A percentile compares a stretch with the other conserved stretches of the same genome.
Evolutionary conservation across 495 filamentous ascomycete species (phyloP).

Genomic region (Penicillium waksmanii): DNA sequence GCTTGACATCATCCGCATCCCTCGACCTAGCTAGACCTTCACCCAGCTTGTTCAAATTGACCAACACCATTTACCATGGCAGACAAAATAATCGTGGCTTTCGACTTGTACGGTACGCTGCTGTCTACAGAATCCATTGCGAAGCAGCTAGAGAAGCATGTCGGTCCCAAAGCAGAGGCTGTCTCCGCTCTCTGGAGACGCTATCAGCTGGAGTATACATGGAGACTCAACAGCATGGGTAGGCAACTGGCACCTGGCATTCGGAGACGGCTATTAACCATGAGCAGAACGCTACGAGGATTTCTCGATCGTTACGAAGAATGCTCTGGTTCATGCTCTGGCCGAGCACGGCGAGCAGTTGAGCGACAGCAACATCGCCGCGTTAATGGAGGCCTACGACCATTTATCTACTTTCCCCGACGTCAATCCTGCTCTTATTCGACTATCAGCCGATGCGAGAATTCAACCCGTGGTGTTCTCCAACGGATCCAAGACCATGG

Average conservation of each 20-base stretch:
- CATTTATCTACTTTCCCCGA: slow-evolving; percentile 71
- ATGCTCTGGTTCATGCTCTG: slow-evolving; percentile 66
- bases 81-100: slow-evolving; percentile 57
- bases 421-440: slow-evolving; percentile 55
- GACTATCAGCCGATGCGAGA: slow-evolving; percentile 39
- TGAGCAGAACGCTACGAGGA: slow-evolving; percentile 60
- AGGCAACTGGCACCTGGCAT: slow-evolving; percentile 12
- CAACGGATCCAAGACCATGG: slow-evolving; percentile 70
- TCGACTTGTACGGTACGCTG: slow-evolving; percentile 78
- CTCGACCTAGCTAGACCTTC: not conserved
- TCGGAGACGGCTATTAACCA: not conserved
- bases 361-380: slow-evolving; percentile 38
- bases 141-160: slow-evolving; percentile 51
- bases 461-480: slow-evolving; percentile 70
- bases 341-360: slow-evolving; percentile 56
- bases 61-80: slow-evolving; percentile 13
- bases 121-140: slow-evolving; percentile 71
- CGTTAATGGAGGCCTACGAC: slow-evolving; percentile 69
- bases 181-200: slow-evolving; percentile 62
- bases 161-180: slow-evolving; percentile 52
- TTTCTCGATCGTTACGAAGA: slow-evolving; percentile 67
- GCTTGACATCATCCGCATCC: slow-evolving; percentile 3
- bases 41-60: not conserved
- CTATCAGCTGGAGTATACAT: slow-evolving; percentile 81
- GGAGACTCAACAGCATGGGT: slow-evolving; percentile 83